A percentile compares a stretch with the other conserved stretches of the same genome.
Conservation (phyloP, 805 yeast species). For the Metschnikowia lunata region DNA sequence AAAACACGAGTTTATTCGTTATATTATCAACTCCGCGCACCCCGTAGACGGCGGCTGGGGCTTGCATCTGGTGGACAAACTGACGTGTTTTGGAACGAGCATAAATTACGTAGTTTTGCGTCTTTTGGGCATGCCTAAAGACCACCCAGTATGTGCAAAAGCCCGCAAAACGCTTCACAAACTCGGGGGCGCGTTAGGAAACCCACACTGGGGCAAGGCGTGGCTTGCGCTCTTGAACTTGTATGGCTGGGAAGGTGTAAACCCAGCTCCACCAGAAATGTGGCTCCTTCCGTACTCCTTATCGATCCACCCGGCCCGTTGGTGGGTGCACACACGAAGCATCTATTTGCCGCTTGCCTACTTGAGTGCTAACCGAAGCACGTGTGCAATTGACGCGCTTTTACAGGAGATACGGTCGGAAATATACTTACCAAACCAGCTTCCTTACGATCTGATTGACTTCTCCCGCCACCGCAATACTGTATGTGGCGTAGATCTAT, state of each 20-base stretch:
- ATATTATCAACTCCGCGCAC: constrained; percentile 85
- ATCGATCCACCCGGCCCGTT: constrained; percentile 89
- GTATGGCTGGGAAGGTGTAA: constrained; percentile 94
- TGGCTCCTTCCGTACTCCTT: constrained; percentile 80
- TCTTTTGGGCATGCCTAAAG: constrained; percentile 66
- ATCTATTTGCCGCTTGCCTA: constrained; percentile 87
- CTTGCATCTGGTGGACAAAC: constrained; percentile 82
- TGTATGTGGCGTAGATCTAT: constrained; percentile 88
- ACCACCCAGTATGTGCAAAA: constrained; percentile 71
- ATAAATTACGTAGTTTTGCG: constrained; percentile 82
- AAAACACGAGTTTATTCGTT: constrained; percentile 70
- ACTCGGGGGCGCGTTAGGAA: constrained; percentile 85
- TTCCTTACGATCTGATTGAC: constrained; percentile 61
- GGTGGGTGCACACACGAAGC: constrained; percentile 99
- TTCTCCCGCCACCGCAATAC: constrained; percentile 71
- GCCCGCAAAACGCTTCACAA: constrained; percentile 67
- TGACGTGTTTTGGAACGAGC: constrained; percentile 92
- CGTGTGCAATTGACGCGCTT: constrained; percentile 61
- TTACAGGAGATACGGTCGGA: constrained; percentile 67
- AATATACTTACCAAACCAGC: constrained; percentile 50
- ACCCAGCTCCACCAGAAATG: constrained; percentile 95
- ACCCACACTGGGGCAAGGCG: constrained; percentile 97
- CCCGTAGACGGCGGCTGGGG: constrained; percentile 99
- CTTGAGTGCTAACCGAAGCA: constrained; percentile 51
- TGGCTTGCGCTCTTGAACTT: constrained; percentile 80